Evolutionary conservation across 306 rosid species (phyloP), one percentile per base, ranked within the genome.

Genomic region (Lablab purpureus): DNA sequence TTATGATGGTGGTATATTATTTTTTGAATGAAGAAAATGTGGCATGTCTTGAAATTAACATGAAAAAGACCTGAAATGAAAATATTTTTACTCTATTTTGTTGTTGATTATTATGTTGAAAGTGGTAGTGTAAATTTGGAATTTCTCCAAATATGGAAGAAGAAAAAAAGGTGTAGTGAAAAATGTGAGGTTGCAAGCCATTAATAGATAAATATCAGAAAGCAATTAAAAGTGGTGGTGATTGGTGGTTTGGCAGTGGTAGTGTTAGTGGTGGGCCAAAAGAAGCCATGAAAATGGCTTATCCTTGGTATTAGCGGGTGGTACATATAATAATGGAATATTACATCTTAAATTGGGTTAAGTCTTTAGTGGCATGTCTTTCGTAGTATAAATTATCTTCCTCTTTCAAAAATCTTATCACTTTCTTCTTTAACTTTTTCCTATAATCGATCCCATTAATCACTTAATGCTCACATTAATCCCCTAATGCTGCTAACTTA

Each of bases 221-320:
- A 4, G 4, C 50, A 36, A 65, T n/a, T 9, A 37, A 77, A 72
- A 43, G 62, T 32, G 25, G 55, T 64, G 63, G 46, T 21, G 45
- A 40, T 40, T 40, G 45, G 45, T 40, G 12, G 45, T 40, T 40
- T 40, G 41, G 41, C 41, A 37, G 1, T 37, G 5, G 8, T 7
- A 34, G 27, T 70, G 74, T 51, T 84, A 85, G 83, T 81, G 87
- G 87, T 27, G 71, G 78, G 56, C 62, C 80, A 68, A 56, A 10
- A 76, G 15, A 25, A 49, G 63, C 66, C 85, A 66, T 73, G 55
- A 52, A 19, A 65, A 51, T 82, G 73, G 82, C 75, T 71, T 63
- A 82, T 82, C 82, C 68, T 37, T 5, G 43, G 37, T 56, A n/a
- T 47, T 60, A 46, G 64, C 13, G 8, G 2, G 30, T 66, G 76